Evolutionary conservation across 202 grass and related monocot genomes (phyloP).

Genomic region (Zoysia matrella): DNA sequence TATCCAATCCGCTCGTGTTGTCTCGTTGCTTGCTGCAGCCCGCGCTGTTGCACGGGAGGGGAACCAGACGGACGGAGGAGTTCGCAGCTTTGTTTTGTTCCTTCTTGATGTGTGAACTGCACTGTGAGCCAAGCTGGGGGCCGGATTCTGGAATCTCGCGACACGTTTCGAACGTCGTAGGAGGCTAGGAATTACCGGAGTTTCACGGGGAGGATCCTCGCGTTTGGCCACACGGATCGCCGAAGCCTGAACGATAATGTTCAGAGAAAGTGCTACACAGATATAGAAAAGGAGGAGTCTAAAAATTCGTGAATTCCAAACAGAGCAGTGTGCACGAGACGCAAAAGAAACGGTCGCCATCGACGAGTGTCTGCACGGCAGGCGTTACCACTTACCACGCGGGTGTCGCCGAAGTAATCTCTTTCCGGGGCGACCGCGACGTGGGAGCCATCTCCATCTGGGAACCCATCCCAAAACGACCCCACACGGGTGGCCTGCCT

Average conservation of each 20-base stretch:
- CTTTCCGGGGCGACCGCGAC: not conserved
- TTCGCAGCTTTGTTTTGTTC: slow-evolving; percentile 3
- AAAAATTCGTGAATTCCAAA: not conserved
- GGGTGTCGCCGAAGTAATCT: not conserved
- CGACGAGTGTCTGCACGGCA: not conserved
- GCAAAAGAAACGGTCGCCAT: not conserved
- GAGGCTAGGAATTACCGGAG: not conserved
- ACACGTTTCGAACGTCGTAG: not conserved
- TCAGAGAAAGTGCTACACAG: not conserved
- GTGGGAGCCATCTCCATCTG: not conserved
- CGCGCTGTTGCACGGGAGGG: not conserved
- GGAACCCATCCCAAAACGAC: not conserved
- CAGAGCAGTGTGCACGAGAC: not conserved
- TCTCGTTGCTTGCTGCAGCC: not conserved
- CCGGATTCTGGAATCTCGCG: not conserved
- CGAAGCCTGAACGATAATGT: not conserved
- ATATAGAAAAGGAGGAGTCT: not conserved
- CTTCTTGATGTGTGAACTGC: not conserved
- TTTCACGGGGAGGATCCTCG: not conserved
- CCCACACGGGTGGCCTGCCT: not conserved
- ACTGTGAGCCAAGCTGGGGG: not conserved
- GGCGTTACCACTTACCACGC: too few species aligned
- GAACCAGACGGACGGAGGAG: slow-evolving; percentile 7
- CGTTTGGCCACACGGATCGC: too few species aligned
- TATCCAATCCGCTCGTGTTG: not conserved